phyloP scores from a whole-genome alignment of 495 filamentous ascomycete genomes.

The Glutinoglossum americanum region DNA sequence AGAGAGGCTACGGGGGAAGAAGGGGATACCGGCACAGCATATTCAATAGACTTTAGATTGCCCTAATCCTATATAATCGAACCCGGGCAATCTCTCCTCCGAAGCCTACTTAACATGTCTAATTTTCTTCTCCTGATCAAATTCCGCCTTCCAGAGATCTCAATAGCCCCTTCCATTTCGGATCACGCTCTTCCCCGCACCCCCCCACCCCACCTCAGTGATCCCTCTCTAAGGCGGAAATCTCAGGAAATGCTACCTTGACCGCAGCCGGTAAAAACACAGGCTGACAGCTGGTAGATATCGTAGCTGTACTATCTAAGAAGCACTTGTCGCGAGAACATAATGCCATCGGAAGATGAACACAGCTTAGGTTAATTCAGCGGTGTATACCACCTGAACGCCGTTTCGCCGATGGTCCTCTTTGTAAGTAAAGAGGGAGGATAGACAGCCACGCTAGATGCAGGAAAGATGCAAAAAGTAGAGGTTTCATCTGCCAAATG shows the following conservation, averaged over 20 bases:
- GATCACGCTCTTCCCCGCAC: background rate
- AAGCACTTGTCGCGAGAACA: background rate
- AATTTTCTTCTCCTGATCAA: background rate
- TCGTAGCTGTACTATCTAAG: background rate
- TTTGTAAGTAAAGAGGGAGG: background rate
- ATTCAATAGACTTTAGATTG: background rate
- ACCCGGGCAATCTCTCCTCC: background rate
- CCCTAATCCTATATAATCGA: background rate
- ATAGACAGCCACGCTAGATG: slow-evolving; percentile 1
- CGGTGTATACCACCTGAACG: background rate
- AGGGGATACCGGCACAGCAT: background rate
- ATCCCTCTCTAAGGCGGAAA: background rate
- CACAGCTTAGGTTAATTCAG: background rate
- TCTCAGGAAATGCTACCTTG: background rate
- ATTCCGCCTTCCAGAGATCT: background rate
- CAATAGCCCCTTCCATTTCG: background rate
- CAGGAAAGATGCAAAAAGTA: background rate
- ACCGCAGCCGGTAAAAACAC: background rate
- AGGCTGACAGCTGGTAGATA: background rate
- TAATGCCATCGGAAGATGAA: background rate
- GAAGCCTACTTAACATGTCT: background rate
- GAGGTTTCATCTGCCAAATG: background rate
- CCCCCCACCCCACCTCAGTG: background rate
- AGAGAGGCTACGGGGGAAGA: too few relatives aligned
- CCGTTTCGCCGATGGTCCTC: background rate